Conservation (phyloP, 441 rosid genomes). For the Adansonia grandidieri region DNA sequence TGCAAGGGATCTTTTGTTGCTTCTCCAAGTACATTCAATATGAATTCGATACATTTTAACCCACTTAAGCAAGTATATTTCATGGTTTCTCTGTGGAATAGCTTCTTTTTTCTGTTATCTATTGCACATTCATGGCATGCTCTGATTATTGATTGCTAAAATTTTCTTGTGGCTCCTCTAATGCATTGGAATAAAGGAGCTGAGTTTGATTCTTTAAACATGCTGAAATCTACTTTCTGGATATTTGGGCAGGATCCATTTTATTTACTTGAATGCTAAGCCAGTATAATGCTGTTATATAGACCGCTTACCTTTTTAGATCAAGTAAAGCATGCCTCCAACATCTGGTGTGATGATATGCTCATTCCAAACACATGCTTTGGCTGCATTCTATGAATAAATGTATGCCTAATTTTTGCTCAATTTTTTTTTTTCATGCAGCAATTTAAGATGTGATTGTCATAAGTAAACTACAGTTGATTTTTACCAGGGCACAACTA, state of each 20-base stretch:
- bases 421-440: background rate
- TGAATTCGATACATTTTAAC: slow-evolving; percentile 1
- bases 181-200: background rate
- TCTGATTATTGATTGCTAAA: background rate
- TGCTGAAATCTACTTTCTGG: background rate
- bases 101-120: slow-evolving; percentile 4
- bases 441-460: background rate
- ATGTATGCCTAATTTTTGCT: background rate
- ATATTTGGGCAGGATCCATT: slow-evolving; percentile 3
- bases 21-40: background rate
- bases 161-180: background rate
- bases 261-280: background rate
- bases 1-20: background rate
- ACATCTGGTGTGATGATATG: background rate
- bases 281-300: background rate
- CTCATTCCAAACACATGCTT: background rate
- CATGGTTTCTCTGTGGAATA: slow-evolving; percentile 2
- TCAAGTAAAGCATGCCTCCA: background rate
- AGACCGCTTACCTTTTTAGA: background rate
- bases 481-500: background rate
- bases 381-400: slow-evolving; percentile 13
- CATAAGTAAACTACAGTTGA: background rate
- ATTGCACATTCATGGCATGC: background rate
- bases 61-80: background rate
- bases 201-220: background rate